phyloP scores from a whole-genome alignment of 2,329 filamentous ascomycete genomes.

The Coniella vitis region DNA sequence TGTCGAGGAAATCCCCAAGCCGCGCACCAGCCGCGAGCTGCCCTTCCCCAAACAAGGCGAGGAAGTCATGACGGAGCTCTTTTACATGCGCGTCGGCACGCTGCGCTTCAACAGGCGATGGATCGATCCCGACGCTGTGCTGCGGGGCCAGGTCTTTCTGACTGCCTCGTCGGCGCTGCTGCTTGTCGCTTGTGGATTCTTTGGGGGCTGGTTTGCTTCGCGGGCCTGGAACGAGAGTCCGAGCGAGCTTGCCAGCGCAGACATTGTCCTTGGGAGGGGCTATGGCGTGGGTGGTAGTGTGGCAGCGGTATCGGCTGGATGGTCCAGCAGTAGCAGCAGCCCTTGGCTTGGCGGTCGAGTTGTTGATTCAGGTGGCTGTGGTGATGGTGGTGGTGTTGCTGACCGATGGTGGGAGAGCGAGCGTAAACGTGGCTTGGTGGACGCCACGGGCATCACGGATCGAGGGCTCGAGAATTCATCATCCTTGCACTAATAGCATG shows the following conservation, averaged over 20 bases:
- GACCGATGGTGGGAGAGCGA: no score
- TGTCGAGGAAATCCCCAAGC: slow-evolving; percentile 23
- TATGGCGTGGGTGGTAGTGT: background rate
- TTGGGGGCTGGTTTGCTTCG: slow-evolving; percentile 5
- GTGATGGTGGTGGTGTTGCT: background rate
- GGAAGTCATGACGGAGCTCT: slow-evolving; percentile 23
- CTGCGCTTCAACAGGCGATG: slow-evolving; percentile 25
- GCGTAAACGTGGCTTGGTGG: background rate
- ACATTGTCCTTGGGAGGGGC: background rate
- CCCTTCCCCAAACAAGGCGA: slow-evolving; percentile 18
- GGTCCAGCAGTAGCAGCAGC: background rate
- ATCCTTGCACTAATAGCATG: slow-evolving; percentile 1
- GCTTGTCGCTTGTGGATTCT: slow-evolving; percentile 5
- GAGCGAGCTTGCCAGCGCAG: no score
- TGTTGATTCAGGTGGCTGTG: background rate
- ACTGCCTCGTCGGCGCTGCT: slow-evolving; percentile 5
- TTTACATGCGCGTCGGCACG: slow-evolving; percentile 27
- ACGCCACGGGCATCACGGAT: background rate
- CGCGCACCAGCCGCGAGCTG: slow-evolving; percentile 20
- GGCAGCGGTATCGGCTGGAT: background rate
- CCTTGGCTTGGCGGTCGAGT: background rate
- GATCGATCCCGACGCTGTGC: slow-evolving; percentile 22
- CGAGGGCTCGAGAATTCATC: slow-evolving; percentile 2
- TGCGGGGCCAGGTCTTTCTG: slow-evolving; percentile 11
- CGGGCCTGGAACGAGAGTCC: no score